Conservation (phyloP, 202 grass and related monocot genomes). For the Hordeum pubiflorum region DNA sequence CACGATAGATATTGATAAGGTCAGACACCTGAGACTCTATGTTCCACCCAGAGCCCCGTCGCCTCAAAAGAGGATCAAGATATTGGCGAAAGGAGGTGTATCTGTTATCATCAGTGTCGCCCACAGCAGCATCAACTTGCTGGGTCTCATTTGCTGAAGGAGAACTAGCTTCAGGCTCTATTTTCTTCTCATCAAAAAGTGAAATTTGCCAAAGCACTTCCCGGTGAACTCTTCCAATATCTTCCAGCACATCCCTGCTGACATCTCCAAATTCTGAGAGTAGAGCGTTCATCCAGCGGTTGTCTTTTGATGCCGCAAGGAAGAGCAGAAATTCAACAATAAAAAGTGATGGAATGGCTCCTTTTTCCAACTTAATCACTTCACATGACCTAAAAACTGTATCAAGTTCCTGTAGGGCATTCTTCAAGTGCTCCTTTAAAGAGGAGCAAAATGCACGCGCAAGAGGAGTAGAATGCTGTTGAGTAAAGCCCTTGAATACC, state of each 20-base stretch:
- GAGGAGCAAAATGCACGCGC: conserved; percentile 80
- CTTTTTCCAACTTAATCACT: conserved; percentile 37
- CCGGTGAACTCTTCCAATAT: conserved; percentile 77
- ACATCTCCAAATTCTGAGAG: conserved; percentile 84
- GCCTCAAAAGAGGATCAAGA: conserved; percentile 92
- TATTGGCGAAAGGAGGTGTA: conserved; percentile 88
- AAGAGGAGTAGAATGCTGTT: conserved; percentile 89
- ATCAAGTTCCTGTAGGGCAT: conserved; percentile 59
- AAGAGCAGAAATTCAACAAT: conserved; percentile 96
- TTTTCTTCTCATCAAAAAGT: conserved; percentile 73
- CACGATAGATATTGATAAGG: conserved; percentile 88
- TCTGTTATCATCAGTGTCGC: conserved; percentile 62
- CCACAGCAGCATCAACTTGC: conserved; percentile 33
- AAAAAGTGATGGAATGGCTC: conserved; percentile 64
- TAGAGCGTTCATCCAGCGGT: conserved; percentile 92
- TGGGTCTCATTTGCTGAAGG: conserved; percentile 42
- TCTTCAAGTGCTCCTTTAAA: conserved; percentile 74
- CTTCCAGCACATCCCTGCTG: conserved; percentile 80
- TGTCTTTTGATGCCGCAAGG: conserved; percentile 88
- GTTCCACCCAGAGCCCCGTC: conserved; percentile 70
- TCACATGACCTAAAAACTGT: conserved; percentile 49
- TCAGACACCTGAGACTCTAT: conserved; percentile 94
- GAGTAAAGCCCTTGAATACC: conserved; percentile 97
- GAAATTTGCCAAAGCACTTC: conserved; percentile 85
- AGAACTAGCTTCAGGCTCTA: conserved; percentile 40